Evolutionary conservation across 345 rosid species (phyloP), one percentile per base, ranked within the genome.

Genomic region (Brassica incana): DNA sequence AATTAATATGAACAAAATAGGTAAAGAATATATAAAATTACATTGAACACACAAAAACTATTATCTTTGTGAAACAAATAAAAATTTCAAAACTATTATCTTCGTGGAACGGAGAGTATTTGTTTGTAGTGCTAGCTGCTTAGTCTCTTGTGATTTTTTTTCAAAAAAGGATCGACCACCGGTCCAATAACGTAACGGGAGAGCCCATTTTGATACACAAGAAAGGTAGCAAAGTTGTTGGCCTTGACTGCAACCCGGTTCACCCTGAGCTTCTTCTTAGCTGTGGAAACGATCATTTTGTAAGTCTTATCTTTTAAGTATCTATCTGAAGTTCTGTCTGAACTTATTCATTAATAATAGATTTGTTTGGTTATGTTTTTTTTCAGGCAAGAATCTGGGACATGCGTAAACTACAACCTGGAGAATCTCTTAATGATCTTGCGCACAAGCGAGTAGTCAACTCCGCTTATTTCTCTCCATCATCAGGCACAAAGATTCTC

Each of bases 251-350:
- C 87, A 93, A 93, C 86, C 98, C 98, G 23, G 84, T 91, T 73
- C 99, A 91, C 48, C 97, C 97, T 0, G 98, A 90, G 82, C 89
- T 93, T 82, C 85, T 93, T 43, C 83, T 95, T 79, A 95, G 97
- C 71, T 93, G 96, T 78, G 99, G 99, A 74, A 95, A 95, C 56
- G 99, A 95, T 87, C 97, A 93, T 86, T 92, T 86, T 84, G 99
- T 95, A 85, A 50, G 58, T 50, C 2, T 50, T 48, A 1, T 50
- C 15, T 43, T 11, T 30, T 43, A 48, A 48, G 16, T 12, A 50
- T 50, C 45, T 43, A n/a, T 52, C 6, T 23, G 74, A 69, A 7
- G 52, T 69, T 18, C 3, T 60, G 2, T 60, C 0, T n/a, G 5
- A 78, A 12, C 27, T 30, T 35, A 14, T 59, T 30, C 4, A 4